Conservation (phyloP, 352 stramenopile genomes). For the Phytopythium chamaehyphon region DNA sequence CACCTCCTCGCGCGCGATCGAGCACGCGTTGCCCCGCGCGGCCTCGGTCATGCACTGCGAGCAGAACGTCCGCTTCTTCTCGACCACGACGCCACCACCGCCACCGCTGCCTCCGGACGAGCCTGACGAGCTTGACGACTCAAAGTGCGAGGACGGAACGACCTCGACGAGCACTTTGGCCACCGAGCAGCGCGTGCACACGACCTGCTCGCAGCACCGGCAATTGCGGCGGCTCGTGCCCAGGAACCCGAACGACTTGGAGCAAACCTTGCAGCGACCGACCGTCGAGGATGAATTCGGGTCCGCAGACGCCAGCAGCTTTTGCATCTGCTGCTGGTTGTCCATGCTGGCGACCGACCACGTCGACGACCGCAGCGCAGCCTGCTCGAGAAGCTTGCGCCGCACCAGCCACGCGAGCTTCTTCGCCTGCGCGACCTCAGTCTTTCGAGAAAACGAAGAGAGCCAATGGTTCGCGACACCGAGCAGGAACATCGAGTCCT, state of each 20-base stretch:
- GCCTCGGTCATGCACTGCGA: constrained; percentile 20
- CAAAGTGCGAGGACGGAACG: neutral
- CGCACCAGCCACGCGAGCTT: constrained; percentile 30
- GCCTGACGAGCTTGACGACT: neutral
- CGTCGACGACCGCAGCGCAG: neutral
- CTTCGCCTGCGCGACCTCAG: constrained; percentile 29
- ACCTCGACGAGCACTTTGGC: constrained; percentile 12
- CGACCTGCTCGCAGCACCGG: constrained; percentile 17
- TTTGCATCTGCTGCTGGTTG: neutral
- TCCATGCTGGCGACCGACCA: constrained; percentile 3
- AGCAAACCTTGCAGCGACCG: constrained; percentile 23
- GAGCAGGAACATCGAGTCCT: constrained; percentile 10
- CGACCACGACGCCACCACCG: constrained; percentile 11
- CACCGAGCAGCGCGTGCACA: constrained; percentile 19
- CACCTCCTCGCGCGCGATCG: constrained; percentile 23
- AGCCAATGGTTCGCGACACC: constrained; percentile 20
- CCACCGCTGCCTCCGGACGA: neutral
- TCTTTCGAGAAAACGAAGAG: constrained; percentile 20
- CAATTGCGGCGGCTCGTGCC: constrained; percentile 19
- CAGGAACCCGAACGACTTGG: constrained; percentile 20
- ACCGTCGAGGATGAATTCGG: neutral
- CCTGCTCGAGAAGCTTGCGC: constrained; percentile 6
- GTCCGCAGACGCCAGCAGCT: neutral
- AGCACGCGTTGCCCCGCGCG: constrained; percentile 19
- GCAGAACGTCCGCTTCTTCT: constrained; percentile 30